Evolutionary conservation across 1,284 basidiomycete genomes (phyloP).

Genomic region (Trichosporon asahii): DNA sequence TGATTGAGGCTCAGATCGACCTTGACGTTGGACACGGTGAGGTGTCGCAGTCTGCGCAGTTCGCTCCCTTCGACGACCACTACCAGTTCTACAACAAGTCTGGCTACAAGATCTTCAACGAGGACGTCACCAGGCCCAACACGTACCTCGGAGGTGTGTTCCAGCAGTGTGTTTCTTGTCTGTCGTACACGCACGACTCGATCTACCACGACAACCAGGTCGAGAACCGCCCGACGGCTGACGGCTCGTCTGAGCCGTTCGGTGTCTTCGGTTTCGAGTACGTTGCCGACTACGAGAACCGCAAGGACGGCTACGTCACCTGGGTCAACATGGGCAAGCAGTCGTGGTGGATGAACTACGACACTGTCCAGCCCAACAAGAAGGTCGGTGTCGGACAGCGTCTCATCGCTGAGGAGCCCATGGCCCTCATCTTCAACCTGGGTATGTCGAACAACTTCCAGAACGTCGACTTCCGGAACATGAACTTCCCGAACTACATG

Average conservation of each 20-base stretch:
- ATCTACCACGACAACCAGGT: slow-evolving; percentile 56
- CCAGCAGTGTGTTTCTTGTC: slow-evolving; percentile 72
- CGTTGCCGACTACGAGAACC: slow-evolving; percentile 59
- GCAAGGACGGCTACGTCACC: slow-evolving; percentile 60
- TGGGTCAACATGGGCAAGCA: slow-evolving; percentile 62
- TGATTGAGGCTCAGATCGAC: slow-evolving; percentile 60
- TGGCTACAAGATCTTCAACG: slow-evolving; percentile 35
- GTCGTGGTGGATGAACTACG: slow-evolving; percentile 59
- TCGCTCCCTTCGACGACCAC: slow-evolving; percentile 60
- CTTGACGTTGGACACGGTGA: slow-evolving; percentile 20
- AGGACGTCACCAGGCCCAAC: slow-evolving; percentile 62
- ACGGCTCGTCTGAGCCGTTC: slow-evolving; percentile 29
- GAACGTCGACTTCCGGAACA: slow-evolving; percentile 45
- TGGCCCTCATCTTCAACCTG: slow-evolving; percentile 53
- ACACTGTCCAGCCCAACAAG: slow-evolving; percentile 60
- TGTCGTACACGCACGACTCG: slow-evolving; percentile 56
- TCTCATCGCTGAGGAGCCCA: slow-evolving; percentile 73
- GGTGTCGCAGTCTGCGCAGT: slow-evolving; percentile 36
- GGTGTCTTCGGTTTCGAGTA: slow-evolving; percentile 67
- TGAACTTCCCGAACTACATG: slow-evolving; percentile 54
- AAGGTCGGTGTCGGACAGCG: slow-evolving; percentile 60
- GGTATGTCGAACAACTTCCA: slow-evolving; percentile 54
- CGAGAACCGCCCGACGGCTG: slow-evolving; percentile 27
- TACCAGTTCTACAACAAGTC: slow-evolving; percentile 62
- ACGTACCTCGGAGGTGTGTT: slow-evolving; percentile 69